Evolutionary conservation across 345 rosid species (phyloP).

Genomic region (Bruguiera gymnorhiza): DNA sequence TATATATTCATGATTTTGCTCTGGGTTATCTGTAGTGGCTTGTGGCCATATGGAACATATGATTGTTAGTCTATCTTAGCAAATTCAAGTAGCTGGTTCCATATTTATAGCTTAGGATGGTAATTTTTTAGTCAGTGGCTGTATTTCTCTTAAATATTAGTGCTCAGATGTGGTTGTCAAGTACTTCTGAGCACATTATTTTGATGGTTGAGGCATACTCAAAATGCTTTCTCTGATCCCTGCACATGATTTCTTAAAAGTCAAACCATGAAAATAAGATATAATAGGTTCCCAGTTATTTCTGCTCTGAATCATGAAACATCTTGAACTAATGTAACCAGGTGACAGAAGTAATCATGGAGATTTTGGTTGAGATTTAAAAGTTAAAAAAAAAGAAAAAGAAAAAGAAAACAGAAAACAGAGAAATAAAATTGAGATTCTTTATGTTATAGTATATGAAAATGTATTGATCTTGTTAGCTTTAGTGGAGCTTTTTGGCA

Average conservation of each 20-base stretch:
- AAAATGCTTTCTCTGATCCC: background rate
- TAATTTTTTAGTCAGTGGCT: too few species aligned
- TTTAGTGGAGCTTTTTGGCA: background rate
- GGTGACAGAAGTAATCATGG: background rate
- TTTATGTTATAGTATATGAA: background rate
- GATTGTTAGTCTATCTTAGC: too few species aligned
- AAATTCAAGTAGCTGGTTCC: too few species aligned
- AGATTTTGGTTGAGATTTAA: background rate
- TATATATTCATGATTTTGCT: too few species aligned
- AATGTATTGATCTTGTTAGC: constrained; percentile 1
- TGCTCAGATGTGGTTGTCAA: background rate
- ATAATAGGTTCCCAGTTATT: too few species aligned
- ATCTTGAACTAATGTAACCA: background rate
- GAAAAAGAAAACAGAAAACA: rapidly evolving
- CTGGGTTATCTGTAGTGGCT: too few species aligned
- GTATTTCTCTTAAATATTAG: background rate
- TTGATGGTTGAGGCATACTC: background rate
- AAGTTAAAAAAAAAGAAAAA: background rate
- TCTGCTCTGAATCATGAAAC: background rate
- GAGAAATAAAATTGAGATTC: background rate
- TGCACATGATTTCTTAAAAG: background rate
- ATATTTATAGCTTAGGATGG: too few species aligned
- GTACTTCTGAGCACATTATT: background rate
- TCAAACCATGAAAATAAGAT: background rate
- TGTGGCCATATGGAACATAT: too few species aligned